phyloP scores from a whole-genome alignment of 352 stramenopile species.

The Stephanocyclus meneghinianus region DNA sequence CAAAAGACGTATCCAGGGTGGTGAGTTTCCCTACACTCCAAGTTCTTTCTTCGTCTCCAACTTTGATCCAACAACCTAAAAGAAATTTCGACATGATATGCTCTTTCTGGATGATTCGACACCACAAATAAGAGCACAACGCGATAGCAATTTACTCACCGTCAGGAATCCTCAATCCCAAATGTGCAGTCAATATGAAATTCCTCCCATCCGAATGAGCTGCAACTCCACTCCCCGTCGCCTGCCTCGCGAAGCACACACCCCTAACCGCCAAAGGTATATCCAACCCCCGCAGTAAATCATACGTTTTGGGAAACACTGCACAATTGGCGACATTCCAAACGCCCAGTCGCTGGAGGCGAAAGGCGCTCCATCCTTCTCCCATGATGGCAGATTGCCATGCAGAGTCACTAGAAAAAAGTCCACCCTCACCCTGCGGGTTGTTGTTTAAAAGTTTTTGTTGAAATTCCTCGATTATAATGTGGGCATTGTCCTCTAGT shows the following conservation, averaged over 20 bases:
- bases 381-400: constrained; percentile 86
- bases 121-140: background rate
- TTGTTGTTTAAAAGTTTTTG: constrained; percentile 37
- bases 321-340: constrained; percentile 84
- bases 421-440: constrained; percentile 1
- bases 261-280: constrained; percentile 83
- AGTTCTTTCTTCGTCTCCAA: constrained; percentile 58
- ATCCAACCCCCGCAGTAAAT: constrained; percentile 74
- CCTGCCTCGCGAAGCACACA: constrained; percentile 85
- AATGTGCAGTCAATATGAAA: constrained; percentile 86
- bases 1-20: constrained; percentile 82
- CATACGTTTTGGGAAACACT: constrained; percentile 82
- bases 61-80: constrained; percentile 76
- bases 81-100: background rate
- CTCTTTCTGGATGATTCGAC: background rate
- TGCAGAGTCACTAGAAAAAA: constrained; percentile 75
- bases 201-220: constrained; percentile 85
- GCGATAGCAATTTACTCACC: constrained; percentile 19
- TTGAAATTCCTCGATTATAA: constrained; percentile 83
- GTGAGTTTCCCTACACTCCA: constrained; percentile 76
- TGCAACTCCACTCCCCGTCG: constrained; percentile 74
- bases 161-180: constrained; percentile 79
- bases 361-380: constrained; percentile 81
- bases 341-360: constrained; percentile 81
- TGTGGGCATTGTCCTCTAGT: constrained; percentile 73